Evolutionary conservation across 208 protist species (phyloP).

Genomic region (Crithidia fasciculata): DNA sequence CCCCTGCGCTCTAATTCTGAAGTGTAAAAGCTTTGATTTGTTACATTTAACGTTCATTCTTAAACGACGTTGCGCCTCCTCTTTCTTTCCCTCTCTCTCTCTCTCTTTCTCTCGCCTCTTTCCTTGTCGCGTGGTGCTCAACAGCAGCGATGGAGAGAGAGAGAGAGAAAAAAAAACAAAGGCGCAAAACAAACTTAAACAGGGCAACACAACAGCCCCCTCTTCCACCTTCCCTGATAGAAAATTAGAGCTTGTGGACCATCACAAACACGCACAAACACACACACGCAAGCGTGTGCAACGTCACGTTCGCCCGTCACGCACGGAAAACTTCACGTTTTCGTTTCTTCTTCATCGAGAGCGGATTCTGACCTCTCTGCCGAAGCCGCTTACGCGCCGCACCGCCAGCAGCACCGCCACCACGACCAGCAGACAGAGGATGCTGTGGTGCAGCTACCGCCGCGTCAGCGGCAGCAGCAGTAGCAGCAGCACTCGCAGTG

Average conservation of each 20-base stretch:
- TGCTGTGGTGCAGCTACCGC: neutral
- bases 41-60: neutral
- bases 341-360: constrained; percentile 84
- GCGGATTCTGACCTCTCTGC: constrained; percentile 64
- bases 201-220: neutral
- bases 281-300: neutral
- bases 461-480: neutral
- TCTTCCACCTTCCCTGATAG: neutral
- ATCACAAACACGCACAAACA: neutral
- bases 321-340: constrained; percentile 72
- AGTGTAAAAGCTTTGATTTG: neutral
- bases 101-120: neutral
- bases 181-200: neutral
- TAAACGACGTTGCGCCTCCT: neutral
- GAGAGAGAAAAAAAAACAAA: constrained; percentile 7
- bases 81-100: neutral
- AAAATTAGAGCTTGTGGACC: too few relatives aligned
- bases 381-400: constrained; percentile 26
- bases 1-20: neutral
- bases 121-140: neutral
- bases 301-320: constrained; percentile 2
- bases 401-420: neutral
- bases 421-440: neutral
- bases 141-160: neutral
- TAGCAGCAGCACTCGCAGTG: neutral